Base-by-base conservation (phyloP, 495 filamentous ascomycete species). In the Penicillium coprophilum region DNA sequence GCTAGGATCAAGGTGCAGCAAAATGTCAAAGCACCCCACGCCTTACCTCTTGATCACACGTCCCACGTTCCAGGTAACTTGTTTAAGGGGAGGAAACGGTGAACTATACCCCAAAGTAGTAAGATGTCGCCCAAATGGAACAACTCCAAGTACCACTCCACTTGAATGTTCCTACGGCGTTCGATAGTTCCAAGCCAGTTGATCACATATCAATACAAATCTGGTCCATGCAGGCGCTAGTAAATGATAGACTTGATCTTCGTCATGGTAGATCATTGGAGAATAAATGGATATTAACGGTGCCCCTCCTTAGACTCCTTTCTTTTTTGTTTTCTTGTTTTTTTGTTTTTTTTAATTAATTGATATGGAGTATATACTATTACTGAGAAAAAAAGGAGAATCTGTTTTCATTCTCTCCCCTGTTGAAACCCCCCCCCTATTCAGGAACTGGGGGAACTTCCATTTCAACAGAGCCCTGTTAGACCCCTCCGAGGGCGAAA, bases 171-270 rank as follows among this genome's bases (percentile, higher is more conserved):
- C 15, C 2, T 2, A 41, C 43, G 50, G 50, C 50, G 50, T 52
- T 52, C 50, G 28, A 52, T 52, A 52, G 50, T 52, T 24, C 4
- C 9, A 43, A 28, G 6, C 6, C 19, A n/a, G 1, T 28, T 32
- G 28, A 19, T 6, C 7, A 27, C 24, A 27, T 27, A 2, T 6
- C 24, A 5, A 27, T 6, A 27, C 24, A 4, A 2, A 27, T 5
- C 66, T 76, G 73, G 71, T 68, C 73, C 70, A 67, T 74, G 71
- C 70, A 62, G 67, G 46, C 46, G 43, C 41, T 58, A 70, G 68
- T 68, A 71, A 57, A 67, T 71, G 71, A 76, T 76, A 74, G 68
- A 73, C 65, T 66, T 70, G 71, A 76, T 76, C 71, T 72, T 64
- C 70, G 59, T 68, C 61, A 68, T 62, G 57, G 68, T 65, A 71